phyloP scores from a whole-genome alignment of 352 stramenopile genomes.

The Pythium grandisporangium region DNA sequence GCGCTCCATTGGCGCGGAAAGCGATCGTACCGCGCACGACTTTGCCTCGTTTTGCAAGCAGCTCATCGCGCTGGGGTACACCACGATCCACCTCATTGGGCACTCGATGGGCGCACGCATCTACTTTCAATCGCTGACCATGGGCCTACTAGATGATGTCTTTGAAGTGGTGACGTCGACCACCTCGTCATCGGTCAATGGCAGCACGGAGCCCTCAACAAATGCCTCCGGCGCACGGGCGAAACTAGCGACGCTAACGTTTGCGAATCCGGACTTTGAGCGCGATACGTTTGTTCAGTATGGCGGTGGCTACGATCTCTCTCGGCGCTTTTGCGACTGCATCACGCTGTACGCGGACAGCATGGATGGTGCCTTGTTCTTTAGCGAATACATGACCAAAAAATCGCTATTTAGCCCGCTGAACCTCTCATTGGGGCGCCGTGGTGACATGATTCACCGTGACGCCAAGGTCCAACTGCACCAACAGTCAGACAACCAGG shows the following conservation, averaged over 20 bases:
- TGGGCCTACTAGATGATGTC: constrained; percentile 13
- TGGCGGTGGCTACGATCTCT: constrained; percentile 10
- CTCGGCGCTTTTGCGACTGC: constrained; percentile 12
- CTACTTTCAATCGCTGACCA: constrained; percentile 17
- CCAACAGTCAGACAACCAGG: too few species aligned
- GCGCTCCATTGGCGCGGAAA: constrained; percentile 13
- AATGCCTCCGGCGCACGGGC: not conserved
- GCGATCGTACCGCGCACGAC: constrained; percentile 14
- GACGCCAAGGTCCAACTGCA: not conserved
- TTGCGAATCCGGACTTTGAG: constrained; percentile 10
- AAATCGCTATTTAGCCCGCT: constrained; percentile 12
- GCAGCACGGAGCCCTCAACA: not conserved
- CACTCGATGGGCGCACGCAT: constrained; percentile 31
- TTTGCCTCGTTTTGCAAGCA: constrained; percentile 20
- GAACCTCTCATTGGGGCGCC: constrained; percentile 17
- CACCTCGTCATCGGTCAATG: not conserved
- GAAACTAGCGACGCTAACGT: constrained; percentile 7
- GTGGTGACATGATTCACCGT: constrained; percentile 13
- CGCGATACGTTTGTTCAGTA: constrained; percentile 8
- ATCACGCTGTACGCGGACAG: constrained; percentile 47
- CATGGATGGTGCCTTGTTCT: constrained; percentile 32
- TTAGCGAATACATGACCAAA: constrained; percentile 19
- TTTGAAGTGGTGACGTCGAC: constrained; percentile 4
- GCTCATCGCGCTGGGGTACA: constrained; percentile 23
- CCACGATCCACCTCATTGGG: constrained; percentile 21